A percentile compares a stretch with the other conserved stretches of the same genome.
These are phyloP conservation scores for Seminavis robusta DNA, from an alignment of 108 stramenopile species.

Conservation along the genomic window DNA sequence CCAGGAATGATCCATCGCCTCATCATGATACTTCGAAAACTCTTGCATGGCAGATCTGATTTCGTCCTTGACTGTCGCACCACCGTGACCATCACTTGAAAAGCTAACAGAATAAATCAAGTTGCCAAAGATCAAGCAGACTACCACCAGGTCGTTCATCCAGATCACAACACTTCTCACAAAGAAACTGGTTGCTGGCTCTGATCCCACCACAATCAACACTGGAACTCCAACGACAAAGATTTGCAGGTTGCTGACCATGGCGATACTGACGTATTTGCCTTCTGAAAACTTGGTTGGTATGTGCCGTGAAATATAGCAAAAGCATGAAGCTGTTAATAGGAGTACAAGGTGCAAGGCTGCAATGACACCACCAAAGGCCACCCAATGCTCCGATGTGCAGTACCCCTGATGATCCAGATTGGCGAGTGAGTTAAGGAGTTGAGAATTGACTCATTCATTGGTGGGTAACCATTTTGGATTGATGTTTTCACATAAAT, in stretches of 20 bases:
- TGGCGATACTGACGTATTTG: conserved; percentile 11
- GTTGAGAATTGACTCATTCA: no score
- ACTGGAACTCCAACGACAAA: conserved; percentile 13
- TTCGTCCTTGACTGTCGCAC: no score
- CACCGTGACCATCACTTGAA: no score
- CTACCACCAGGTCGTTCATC: conserved; percentile 9
- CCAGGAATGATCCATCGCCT: no score
- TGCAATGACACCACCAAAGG: neutral
- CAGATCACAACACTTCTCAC: conserved; percentile 7
- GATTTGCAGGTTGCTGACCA: conserved; percentile 10
- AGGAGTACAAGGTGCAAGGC: neutral
- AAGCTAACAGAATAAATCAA: no score
- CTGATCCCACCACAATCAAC: neutral
- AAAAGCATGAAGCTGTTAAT: conserved; percentile 1
- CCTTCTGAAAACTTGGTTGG: conserved; percentile 6
- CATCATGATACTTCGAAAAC: no score
- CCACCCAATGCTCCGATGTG: conserved; percentile 5
- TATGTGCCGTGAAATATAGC: conserved; percentile 8
- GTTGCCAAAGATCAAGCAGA: conserved; percentile 12
- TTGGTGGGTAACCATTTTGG: no score
- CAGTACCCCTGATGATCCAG: conserved; percentile 13
- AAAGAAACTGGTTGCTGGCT: conserved; percentile 5
- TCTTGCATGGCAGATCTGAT: no score
- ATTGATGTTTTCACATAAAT: no score
- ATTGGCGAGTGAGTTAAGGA: no score